These are phyloP conservation scores for Neurospora africana DNA, from an alignment of 495 filamentous ascomycete species.

Conservation along the genomic window DNA sequence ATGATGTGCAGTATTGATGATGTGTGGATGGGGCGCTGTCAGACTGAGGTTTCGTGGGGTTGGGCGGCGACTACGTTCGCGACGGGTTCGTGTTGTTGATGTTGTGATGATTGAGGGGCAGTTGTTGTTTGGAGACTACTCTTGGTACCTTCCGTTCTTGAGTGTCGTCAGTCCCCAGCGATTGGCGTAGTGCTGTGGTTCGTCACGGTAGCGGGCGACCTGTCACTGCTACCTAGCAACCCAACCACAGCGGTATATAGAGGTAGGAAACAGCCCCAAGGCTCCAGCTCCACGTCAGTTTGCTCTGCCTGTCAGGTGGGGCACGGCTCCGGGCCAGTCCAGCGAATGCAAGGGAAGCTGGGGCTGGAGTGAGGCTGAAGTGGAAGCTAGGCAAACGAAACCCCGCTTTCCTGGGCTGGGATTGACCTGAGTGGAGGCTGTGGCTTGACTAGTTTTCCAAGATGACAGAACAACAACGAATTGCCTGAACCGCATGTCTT, in stretches of 20 bases:
- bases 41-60: background rate
- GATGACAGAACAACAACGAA: background rate
- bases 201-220: background rate
- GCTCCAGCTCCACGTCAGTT: conserved; percentile 14
- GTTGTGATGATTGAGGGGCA: background rate
- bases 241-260: background rate
- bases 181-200: conserved; percentile 4
- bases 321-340: background rate
- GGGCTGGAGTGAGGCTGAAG: conserved; percentile 1
- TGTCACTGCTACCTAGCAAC: background rate
- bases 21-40: background rate
- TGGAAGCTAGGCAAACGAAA: background rate
- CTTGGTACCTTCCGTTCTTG: background rate
- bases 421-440: background rate
- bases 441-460: background rate
- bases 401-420: background rate
- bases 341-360: background rate
- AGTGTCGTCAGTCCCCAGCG: background rate
- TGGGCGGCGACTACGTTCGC: background rate
- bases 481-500: background rate
- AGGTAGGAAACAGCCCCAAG: background rate
- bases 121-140: background rate
- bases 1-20: conserved; percentile 18
- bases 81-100: background rate
- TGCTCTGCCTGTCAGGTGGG: conserved; percentile 10